Evolutionary conservation across 805 yeast genomes (phyloP), one percentile per base, ranked within the genome.

Genomic region (Candida michaelii): DNA sequence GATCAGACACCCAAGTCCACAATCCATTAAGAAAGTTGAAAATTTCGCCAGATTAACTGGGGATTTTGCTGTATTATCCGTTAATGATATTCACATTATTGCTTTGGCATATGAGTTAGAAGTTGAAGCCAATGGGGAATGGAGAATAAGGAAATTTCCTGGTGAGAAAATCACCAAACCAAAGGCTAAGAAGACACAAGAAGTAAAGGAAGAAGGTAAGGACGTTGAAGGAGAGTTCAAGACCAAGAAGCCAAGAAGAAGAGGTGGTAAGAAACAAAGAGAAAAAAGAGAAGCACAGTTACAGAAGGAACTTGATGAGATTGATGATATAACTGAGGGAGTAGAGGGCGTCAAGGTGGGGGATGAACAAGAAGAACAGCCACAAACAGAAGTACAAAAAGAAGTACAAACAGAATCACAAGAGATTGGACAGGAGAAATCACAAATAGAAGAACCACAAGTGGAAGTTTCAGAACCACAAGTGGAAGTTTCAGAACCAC

Each of bases 41-140:
- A 80, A 76, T 4, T 91, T 93, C 66, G 83, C 98, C 10, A 83
- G 77, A 55, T 68, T 85, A 37, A 90, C 98, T 1, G 99, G 99
- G 60, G 99, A 93, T 69, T 85, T 73, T 50, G 69, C 85, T 3
- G 99, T 91, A 3, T 73, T 93, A 43, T 87, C 96, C 51, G 77
- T 82, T 29, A 90, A 95, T 50, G 99, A 93, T 83, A 69, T 93
- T 27, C 97, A 90, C 57, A 84, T 93, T 43, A 74, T 95, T 46
- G 98, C 99, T 0, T 73, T 93, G 52, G 80, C 96, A 1, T 90
- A 89, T 58, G 97, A 93, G 59, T 63, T 93, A 39, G 96, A 90
- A 50, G 70, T 73, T 42, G 91, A 88, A 59, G 52, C 73, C 43
- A 69, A 76, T 36, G 91, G 91, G 13, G 83, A 80, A 37, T 75